Conservation (phyloP, 352 stramenopile genomes). For the Pythium insidiosum region DNA sequence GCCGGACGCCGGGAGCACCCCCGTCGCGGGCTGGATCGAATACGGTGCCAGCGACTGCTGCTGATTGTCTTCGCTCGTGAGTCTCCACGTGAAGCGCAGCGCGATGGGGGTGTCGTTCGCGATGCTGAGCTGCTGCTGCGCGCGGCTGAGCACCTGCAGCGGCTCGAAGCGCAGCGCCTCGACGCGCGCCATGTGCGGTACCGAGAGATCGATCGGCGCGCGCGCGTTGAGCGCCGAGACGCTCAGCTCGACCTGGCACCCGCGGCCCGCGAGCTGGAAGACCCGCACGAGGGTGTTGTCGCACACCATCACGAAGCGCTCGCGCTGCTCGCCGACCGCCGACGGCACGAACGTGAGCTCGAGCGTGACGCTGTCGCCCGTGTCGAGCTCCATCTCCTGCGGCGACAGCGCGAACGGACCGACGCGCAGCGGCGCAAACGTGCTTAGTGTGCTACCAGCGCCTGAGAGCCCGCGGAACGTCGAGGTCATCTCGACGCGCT, state of each 20-base stretch:
- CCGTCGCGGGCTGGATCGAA: constrained; percentile 23
- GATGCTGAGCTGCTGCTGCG: constrained; percentile 35
- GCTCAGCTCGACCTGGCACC: constrained; percentile 57
- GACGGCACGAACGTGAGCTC: constrained; percentile 47
- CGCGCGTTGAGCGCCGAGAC: constrained; percentile 35
- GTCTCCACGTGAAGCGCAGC: constrained; percentile 44
- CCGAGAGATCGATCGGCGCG: constrained; percentile 29
- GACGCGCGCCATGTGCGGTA: constrained; percentile 35
- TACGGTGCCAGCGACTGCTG: constrained; percentile 18
- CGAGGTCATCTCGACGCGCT: constrained; percentile 20
- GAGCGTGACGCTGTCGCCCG: constrained; percentile 28
- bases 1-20: constrained; percentile 31
- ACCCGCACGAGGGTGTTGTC: constrained; percentile 76
- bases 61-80: constrained; percentile 8
- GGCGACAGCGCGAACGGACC: constrained; percentile 53
- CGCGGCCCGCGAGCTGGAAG: constrained; percentile 57
- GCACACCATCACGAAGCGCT: constrained; percentile 73
- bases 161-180: constrained; percentile 44
- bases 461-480: not conserved
- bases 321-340: constrained; percentile 42
- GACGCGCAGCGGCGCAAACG: constrained; percentile 8
- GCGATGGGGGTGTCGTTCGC: constrained; percentile 62
- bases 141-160: constrained; percentile 24
- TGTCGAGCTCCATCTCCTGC: constrained; percentile 41
- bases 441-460: not conserved